A percentile compares a stretch with the other conserved stretches of the same genome.
These are phyloP conservation scores for Paramecium pentaurelia DNA, from an alignment of 73 alveolate genomes.

Conservation along the genomic window DNA sequence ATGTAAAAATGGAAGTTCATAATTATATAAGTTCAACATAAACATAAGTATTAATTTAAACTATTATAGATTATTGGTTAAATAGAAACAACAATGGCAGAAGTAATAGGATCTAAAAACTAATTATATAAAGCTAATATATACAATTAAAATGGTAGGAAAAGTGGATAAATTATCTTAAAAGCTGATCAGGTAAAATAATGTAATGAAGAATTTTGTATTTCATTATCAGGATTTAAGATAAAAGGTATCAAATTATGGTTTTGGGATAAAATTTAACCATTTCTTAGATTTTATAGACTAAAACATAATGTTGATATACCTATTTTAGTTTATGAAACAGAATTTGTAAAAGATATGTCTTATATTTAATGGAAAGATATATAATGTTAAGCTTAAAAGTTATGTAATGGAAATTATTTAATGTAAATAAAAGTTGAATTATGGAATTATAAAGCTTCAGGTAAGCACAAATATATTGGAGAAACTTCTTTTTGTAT, in stretches of 20 bases:
- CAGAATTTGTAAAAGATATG: slow-evolving; percentile 13
- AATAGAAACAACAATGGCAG: background rate
- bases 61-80: background rate
- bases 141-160: background rate
- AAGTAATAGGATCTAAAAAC: background rate
- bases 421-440: slow-evolving; percentile 62
- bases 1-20: slow-evolving; percentile 11
- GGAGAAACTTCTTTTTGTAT: slow-evolving; percentile 65
- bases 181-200: background rate
- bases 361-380: slow-evolving; percentile 56
- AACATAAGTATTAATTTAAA: background rate
- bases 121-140: background rate
- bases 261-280: slow-evolving; percentile 20
- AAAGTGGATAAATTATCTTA: background rate
- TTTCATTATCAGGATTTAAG: background rate
- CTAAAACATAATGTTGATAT: background rate
- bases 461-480: slow-evolving; percentile 61
- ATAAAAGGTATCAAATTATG: background rate
- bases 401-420: slow-evolving; percentile 77
- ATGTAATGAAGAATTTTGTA: background rate
- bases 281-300: slow-evolving; percentile 46
- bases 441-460: slow-evolving; percentile 65
- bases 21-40: background rate
- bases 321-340: slow-evolving; percentile 37
- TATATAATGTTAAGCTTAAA: slow-evolving; percentile 58